phyloP scores from a whole-genome alignment of 2,329 filamentous ascomycete species.

The Sporothrix phasma region DNA sequence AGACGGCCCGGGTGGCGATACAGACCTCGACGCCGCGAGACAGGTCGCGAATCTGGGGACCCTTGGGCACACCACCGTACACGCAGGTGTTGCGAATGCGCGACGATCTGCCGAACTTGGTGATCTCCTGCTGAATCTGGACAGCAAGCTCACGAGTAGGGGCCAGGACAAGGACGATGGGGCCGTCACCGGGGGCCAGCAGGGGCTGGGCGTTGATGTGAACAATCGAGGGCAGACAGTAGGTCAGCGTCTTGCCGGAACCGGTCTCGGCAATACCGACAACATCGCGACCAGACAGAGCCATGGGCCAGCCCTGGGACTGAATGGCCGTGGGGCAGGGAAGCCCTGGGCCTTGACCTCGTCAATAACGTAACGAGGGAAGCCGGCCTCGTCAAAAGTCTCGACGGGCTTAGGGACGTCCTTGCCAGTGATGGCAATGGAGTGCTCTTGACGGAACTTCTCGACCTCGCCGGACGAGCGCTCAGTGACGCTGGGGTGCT shows the following conservation, averaged over 20 bases:
- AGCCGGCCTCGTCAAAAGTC: constrained; percentile 95
- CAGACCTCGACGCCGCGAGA: constrained; percentile 93
- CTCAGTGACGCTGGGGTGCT: constrained; percentile 65
- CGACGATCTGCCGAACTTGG: constrained; percentile 96
- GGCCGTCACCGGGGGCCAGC: constrained; percentile 86
- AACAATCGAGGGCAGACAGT: constrained; percentile 95
- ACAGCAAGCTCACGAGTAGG: constrained; percentile 96
- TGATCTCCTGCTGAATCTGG: constrained; percentile 97
- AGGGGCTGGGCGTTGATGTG: constrained; percentile 99
- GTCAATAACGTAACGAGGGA: constrained; percentile 93
- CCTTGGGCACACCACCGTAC: constrained; percentile 97
- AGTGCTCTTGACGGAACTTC: constrained; percentile 73
- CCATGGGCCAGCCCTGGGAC: constrained; percentile 98
- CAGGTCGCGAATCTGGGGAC: constrained; percentile 90
- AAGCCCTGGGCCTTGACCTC: constrained; percentile 99
- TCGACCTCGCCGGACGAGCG: constrained; percentile 74
- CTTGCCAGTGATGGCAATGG: constrained; percentile 71
- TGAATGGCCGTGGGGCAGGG: constrained; percentile 90
- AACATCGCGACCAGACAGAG: constrained; percentile 92
- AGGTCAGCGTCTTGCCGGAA: constrained; percentile 97
- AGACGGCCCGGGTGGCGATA: constrained; percentile 94
- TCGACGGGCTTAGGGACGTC: constrained; percentile 90
- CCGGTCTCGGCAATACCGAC: constrained; percentile 99
- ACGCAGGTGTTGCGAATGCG: constrained; percentile 98
- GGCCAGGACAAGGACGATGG: constrained; percentile 90